These are phyloP conservation scores for Pholiota conissans DNA, from an alignment of 768 basidiomycete species.

Conservation along the genomic window DNA sequence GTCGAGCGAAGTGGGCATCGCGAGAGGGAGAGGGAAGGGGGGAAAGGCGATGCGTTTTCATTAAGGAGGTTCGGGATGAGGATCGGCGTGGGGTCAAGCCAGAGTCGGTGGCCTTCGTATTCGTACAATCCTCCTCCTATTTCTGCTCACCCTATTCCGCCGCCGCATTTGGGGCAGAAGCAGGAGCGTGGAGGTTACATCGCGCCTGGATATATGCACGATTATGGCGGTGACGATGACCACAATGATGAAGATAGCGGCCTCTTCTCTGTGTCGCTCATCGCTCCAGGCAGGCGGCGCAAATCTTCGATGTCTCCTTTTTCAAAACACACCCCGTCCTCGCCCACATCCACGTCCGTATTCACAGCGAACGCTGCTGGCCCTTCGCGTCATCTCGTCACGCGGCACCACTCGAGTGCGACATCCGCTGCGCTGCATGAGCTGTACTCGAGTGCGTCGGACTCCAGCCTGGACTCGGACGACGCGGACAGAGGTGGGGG, in stretches of 20 bases:
- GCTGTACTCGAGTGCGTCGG: constrained; percentile 17
- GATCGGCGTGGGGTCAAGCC: not conserved
- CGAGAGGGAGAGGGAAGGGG: no score
- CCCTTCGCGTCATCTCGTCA: not conserved
- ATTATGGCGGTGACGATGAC: not conserved
- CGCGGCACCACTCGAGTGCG: constrained; percentile 10
- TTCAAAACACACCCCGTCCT: no score
- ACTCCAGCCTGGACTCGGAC: no score
- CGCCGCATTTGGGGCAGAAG: no score
- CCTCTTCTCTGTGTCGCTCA: not conserved
- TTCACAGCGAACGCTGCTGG: not conserved
- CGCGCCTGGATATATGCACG: constrained; percentile 8
- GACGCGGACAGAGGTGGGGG: no score
- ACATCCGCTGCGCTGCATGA: constrained; percentile 25
- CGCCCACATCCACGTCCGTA: not conserved
- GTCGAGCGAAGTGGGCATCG: no score
- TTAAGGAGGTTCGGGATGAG: no score
- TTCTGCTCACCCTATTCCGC: no score
- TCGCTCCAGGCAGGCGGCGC: not conserved
- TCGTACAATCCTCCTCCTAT: no score
- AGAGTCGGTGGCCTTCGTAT: not conserved
- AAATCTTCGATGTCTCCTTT: not conserved
- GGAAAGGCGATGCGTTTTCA: no score
- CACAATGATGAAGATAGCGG: not conserved
- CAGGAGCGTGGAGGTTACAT: no score